Base-by-base conservation (phyloP, 805 yeast genomes). In the Cyberlindnera saturnus region DNA sequence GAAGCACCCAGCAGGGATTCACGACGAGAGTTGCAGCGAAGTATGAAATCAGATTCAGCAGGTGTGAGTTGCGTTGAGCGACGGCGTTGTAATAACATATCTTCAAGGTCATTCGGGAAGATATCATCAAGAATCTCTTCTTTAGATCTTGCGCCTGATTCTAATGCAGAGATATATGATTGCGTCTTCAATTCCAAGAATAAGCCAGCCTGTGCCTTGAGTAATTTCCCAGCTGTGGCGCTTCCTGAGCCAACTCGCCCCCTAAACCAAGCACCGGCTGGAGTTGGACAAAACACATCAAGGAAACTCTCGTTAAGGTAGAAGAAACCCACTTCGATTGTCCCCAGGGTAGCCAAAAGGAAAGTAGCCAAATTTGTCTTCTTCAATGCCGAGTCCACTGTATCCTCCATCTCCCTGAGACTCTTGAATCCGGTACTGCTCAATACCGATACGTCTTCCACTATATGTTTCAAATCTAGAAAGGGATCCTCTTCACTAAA, bases 141-240 rank as follows among this genome's bases (percentile, higher is more conserved):
- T 48, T 77, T 74, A 1, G 84, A 67, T 50, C 84, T 69, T 42
- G 79, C 71, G 13, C 69, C 70, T 1, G 81, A 71, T 56, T 83
- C 86, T 46, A 90, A 63, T 0, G 95, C 96, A 1, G 96, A 82
- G 17, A 93, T 89, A 58, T 80, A 93, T 0, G 96, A 96, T 63
- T 93, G 99, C 0, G 99, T 93, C 61, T 93, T 93, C 59, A 93
- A 72, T 52, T 93, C 97, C 33, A 93, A 69, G 52, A 74, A 88
- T 40, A 93, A 64, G 11, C 77, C 79, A 0, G 93, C 89, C 53
- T 87, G 96, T 9, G 85, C 77, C 60, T 89, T 89, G 45, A 88
- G 66, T 34, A 93, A 67, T 52, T 81, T 77, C 5, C 88, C 71
- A 20, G 58, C 47, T 18, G 47, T 43, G 29, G 46, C 16, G 14